Evolutionary conservation across 2,329 filamentous ascomycete species (phyloP), one percentile per base, ranked within the genome.

Genomic region (Apiospora sp.): DNA sequence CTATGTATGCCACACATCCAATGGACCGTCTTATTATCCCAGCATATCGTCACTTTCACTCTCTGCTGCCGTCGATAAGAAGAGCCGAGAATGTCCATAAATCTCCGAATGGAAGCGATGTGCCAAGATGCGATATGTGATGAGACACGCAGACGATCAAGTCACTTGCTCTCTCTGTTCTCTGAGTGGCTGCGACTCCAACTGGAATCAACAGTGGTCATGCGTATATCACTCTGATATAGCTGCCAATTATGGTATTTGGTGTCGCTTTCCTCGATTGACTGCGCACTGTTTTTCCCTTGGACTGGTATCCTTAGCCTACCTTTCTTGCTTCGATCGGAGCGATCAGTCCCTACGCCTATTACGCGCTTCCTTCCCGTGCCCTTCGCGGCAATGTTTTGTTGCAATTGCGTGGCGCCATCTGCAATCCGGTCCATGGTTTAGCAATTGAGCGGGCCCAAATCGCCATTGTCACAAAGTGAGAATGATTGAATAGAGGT

Each of bases 121-220:
- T 51, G 49, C 49, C 49, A 27, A 16, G 54, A 61, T 61, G 30
- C 22, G 54, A 61, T n/a, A 61, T 37, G 54, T 37, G 54, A 37
- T 8, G 8, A 30, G 27, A 16, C 19, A 61, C 30, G 54, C 30
- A 3, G 7, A n/a, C 54, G 12, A 7, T 4, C 54, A 37, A 19
- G 54, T 37, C 54, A 61, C 54, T 37, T 12, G 30, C 19, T n/a
- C 30, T 8, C 54, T 49, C 46, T 5, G 1, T 22, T 12, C 22
- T 10, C 2, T 30, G 22, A 10, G 22, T 41, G 8, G 22, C 41
- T 13, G 58, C 30, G 22, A 12, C 58, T 64, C n/a, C 34, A 22
- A 64, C n/a, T 61, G 16, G 16, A 61, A 4, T 19, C 37, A 19
- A 19, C 27, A 8, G 34, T 7, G 27, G 4, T n/a, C 6, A 58